Percentiles rank a stretch among this genome's conserved stretches.
These are phyloP conservation scores for Backusella mclennaniae DNA, from an alignment of 192 early-diverging fungal species.

Conservation along the genomic window DNA sequence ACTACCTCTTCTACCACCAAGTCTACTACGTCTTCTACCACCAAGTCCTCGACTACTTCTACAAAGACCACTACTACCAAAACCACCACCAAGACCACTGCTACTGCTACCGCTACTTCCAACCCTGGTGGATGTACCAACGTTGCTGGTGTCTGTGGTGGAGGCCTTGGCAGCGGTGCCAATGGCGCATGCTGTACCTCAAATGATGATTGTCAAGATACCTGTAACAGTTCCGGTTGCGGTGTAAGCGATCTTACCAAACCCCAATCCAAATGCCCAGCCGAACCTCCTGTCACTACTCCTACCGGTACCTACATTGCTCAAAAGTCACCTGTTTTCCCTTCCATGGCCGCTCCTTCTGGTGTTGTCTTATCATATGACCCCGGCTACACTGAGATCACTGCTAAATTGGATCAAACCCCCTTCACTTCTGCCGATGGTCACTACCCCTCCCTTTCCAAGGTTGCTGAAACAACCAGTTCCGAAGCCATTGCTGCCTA, in stretches of 20 bases:
- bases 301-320: conserved; percentile 11
- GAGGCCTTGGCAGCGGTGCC: background rate
- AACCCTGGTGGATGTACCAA: background rate
- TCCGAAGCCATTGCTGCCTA: conserved; percentile 18
- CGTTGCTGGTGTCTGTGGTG: background rate
- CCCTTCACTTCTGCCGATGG: background rate
- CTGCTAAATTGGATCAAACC: background rate
- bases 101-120: background rate
- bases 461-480: background rate
- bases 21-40: background rate
- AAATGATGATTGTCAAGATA: background rate
- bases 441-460: background rate
- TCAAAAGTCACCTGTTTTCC: conserved; percentile 12
- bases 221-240: background rate
- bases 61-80: background rate
- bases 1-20: background rate
- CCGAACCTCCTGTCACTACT: background rate
- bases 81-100: background rate
- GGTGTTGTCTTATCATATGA: background rate
- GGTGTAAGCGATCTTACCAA: background rate
- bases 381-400: background rate
- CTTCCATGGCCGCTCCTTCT: conserved; percentile 19
- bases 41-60: background rate
- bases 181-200: background rate
- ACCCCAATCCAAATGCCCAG: background rate